These are phyloP conservation scores for Gyrodon tennesseensis DNA, from an alignment of 1,284 basidiomycete genomes.

Conservation along the genomic window DNA sequence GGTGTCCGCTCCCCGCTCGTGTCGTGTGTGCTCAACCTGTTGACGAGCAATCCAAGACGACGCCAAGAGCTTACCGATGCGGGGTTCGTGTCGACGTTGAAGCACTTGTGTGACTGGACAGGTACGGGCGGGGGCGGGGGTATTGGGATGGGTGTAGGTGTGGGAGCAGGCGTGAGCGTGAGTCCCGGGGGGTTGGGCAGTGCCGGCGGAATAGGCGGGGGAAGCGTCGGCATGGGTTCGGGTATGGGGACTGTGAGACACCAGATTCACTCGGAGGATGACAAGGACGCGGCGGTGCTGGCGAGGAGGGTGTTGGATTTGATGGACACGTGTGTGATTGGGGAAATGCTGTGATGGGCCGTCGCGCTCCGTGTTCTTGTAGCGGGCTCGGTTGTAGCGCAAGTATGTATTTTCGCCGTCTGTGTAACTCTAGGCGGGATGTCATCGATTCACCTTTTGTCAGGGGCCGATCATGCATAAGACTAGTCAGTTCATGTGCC, in stretches of 20 bases:
- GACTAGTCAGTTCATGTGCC: too few relatives aligned
- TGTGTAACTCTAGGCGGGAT: too few relatives aligned
- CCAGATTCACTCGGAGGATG: constrained; percentile 48
- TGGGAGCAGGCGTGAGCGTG: constrained; percentile 34
- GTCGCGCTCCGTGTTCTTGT: neutral
- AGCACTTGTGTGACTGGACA: constrained; percentile 56
- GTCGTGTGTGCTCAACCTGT: constrained; percentile 57
- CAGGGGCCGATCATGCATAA: too few relatives aligned
- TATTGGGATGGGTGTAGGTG: constrained; percentile 28
- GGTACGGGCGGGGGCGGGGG: constrained; percentile 32
- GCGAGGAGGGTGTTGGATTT: constrained; percentile 58
- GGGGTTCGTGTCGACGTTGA: constrained; percentile 50
- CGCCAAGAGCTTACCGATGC: constrained; percentile 47
- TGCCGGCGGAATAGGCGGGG: constrained; percentile 31
- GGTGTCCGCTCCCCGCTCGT: constrained; percentile 63
- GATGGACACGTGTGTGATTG: constrained; percentile 37
- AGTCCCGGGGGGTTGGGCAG: constrained; percentile 42
- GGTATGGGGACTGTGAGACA: constrained; percentile 29
- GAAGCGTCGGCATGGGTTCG: constrained; percentile 35
- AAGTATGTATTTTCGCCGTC: too few relatives aligned
- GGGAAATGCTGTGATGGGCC: constrained; percentile 32
- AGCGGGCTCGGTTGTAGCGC: neutral
- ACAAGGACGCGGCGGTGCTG: constrained; percentile 57
- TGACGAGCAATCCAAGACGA: constrained; percentile 44
- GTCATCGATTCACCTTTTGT: too few relatives aligned